A percentile compares a stretch with the other conserved stretches of the same genome.
These are phyloP conservation scores for Starmerella lactis-condensi DNA, from an alignment of 805 yeast genomes.

Conservation along the genomic window DNA sequence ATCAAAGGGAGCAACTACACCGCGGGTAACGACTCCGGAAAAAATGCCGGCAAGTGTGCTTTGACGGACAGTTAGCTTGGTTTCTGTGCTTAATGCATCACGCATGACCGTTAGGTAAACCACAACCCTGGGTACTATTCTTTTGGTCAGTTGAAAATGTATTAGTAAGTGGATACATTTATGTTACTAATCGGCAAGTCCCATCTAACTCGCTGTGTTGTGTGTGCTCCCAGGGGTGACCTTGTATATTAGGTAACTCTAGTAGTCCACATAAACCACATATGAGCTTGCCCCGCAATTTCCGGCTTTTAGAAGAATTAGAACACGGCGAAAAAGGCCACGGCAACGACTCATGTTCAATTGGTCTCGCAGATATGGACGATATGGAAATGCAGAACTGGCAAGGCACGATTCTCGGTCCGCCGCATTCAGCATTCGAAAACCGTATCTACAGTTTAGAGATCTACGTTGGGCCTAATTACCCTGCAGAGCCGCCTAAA, in stretches of 20 bases:
- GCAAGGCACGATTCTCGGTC: conserved; percentile 97
- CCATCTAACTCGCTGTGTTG: too few species aligned
- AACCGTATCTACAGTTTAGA: conserved; percentile 77
- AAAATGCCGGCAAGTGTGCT: too few species aligned
- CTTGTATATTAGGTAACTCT: too few species aligned
- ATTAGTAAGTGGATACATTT: too few species aligned
- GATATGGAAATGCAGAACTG: conserved; percentile 87
- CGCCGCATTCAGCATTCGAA: conserved; percentile 81
- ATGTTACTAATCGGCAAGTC: too few species aligned
- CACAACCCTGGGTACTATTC: too few species aligned
- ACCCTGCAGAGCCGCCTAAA: conserved; percentile 78
- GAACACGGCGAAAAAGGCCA: conserved; percentile 97
- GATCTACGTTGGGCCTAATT: conserved; percentile 61
- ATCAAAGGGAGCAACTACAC: conserved; percentile 59
- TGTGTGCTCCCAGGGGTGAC: too few species aligned
- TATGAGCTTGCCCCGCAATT: conserved; percentile 80
- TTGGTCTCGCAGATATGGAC: conserved; percentile 76
- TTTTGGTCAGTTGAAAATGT: too few species aligned
- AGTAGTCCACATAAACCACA: neutral
- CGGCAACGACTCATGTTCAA: conserved; percentile 92
- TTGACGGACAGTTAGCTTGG: too few species aligned
- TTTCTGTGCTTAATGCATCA: too few species aligned
- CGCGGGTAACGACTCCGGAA: conserved; percentile 50
- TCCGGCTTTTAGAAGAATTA: conserved; percentile 82
- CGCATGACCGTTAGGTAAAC: too few species aligned